Percentiles rank a stretch among this genome's conserved stretches.
These are phyloP conservation scores for Ophiostoma perfectum DNA, from an alignment of 2,329 filamentous ascomycete species.

Conservation along the genomic window DNA sequence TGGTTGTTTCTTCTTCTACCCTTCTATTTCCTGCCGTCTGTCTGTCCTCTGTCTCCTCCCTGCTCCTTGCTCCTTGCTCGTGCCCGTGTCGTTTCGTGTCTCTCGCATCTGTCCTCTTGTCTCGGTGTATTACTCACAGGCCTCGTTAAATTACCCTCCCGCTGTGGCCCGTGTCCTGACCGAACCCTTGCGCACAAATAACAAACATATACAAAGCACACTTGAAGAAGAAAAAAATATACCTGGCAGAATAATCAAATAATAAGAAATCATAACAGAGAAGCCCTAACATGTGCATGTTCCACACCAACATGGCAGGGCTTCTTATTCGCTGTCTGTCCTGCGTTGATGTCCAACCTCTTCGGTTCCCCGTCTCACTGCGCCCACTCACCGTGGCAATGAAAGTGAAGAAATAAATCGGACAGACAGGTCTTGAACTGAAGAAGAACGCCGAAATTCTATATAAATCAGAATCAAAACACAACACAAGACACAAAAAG, in stretches of 20 bases:
- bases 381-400: constrained; percentile 11
- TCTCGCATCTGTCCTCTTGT: background rate
- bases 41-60: background rate
- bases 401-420: background rate
- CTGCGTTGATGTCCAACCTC: constrained; percentile 22
- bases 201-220: background rate
- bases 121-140: background rate
- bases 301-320: background rate
- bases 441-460: background rate
- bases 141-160: background rate
- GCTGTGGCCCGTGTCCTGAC: background rate
- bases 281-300: background rate
- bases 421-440: background rate
- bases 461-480: background rate
- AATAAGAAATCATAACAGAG: background rate
- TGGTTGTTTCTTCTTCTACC: too few relatives aligned
- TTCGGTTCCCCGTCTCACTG: constrained; percentile 4
- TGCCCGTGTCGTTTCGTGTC: background rate
- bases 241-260: background rate
- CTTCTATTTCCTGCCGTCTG: background rate
- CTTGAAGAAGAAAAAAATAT: background rate
- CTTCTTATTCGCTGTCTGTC: constrained; percentile 9
- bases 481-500: background rate
- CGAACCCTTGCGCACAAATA: background rate
- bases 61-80: background rate